Base-by-base conservation (phyloP, 2,329 filamentous ascomycete genomes). In the Bipolaris oryzae region DNA sequence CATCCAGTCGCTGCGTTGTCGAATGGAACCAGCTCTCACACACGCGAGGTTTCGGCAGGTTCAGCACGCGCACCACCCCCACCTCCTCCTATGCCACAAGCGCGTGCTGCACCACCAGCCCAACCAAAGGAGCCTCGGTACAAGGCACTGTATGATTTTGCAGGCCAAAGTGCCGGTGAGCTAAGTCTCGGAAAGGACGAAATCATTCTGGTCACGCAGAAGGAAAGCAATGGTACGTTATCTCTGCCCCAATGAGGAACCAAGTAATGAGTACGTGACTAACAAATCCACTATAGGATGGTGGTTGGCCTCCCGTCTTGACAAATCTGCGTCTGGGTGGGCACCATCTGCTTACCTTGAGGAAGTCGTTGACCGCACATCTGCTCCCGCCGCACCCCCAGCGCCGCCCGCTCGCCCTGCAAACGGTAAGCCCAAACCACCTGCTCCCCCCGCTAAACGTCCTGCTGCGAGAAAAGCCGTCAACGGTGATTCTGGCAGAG, bases 291-390 rank as follows among this genome's bases (percentile, higher is more conserved):
- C 37, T 25, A 38, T 66, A 96, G 94, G 95, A 50, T 99, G 95
- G 95, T 98, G 94, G 94, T 83, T 98, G 44, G 95, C 89, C 61
- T 94, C 92, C 80, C 90, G 89, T 60, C 78, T 80, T 46, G 79
- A 86, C 68, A 82, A 82, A 44, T 82, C 83, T 64, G 85, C 86
- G n/a, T 91, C 95, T 77, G 95, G 92, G 49, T 99, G 95, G 95
- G 87, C 95, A 3, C 95, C 95, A 0, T 90, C 93, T 18, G 92
- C 94, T 18, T 99, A 99, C 71, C 89, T 99, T 7, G 90, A 98
- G 77, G 93, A 97, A 77, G 84, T 83, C 20, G 68, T 74, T 45
- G 76, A 76, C 21, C 80, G 85, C 11, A 80, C 87, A 9, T 85
- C 86, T 21, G 80, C 86, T 4, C 83, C 86, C 15, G 78, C 80